Conservation (phyloP, 176 grass and related monocot genomes). For the Aegilops tauschii region DNA sequence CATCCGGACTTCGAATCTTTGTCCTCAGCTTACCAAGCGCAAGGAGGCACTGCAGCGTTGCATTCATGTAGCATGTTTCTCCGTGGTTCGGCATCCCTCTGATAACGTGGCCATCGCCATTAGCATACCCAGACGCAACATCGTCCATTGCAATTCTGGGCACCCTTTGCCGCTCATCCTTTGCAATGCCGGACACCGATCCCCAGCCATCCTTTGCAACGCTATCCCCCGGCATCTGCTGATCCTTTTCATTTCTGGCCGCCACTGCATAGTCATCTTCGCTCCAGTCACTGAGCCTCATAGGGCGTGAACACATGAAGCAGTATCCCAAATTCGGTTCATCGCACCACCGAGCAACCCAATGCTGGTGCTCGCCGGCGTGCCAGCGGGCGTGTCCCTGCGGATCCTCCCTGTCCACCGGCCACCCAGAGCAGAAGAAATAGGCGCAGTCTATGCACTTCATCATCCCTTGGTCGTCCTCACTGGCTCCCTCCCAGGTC, state of each 20-base stretch:
- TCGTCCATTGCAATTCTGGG: neutral
- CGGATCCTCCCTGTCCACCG: constrained; percentile 18
- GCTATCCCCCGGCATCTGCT: neutral
- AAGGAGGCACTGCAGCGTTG: constrained; percentile 79
- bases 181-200: too few relatives aligned
- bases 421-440: constrained; percentile 31
- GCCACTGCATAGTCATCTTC: neutral
- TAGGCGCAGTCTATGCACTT: constrained; percentile 55
- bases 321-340: constrained; percentile 44
- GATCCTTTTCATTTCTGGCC: neutral
- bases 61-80: constrained; percentile 82
- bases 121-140: neutral
- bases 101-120: constrained; percentile 32
- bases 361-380: constrained; percentile 41
- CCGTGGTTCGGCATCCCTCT: constrained; percentile 66
- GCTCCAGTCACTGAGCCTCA: neutral
- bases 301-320: constrained; percentile 36
- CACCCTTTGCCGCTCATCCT: neutral
- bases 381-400: constrained; percentile 59
- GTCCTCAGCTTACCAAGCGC: constrained; percentile 48
- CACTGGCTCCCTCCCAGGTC: neutral
- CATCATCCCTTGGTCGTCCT: constrained; percentile 11
- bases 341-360: constrained; percentile 34
- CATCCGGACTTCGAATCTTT: constrained; percentile 40
- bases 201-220: too few relatives aligned